phyloP scores from a whole-genome alignment of 2,329 filamentous ascomycete species.

The Aspergillus aculeatus region DNA sequence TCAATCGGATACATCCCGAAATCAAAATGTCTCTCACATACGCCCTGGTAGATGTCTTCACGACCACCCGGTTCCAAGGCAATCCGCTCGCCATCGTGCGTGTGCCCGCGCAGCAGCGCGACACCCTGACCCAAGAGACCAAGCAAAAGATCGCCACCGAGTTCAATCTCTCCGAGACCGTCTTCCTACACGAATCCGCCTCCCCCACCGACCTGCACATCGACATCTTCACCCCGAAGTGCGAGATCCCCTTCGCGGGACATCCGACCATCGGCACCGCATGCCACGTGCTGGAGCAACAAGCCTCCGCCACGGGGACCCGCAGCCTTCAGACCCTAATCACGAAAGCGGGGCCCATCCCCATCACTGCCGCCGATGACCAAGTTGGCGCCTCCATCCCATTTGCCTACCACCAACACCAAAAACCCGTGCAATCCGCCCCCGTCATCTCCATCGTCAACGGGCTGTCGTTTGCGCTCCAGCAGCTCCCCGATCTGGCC shows the following conservation, averaged over 20 bases:
- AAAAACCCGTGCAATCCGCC: not conserved
- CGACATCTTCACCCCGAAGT: conserved; percentile 49
- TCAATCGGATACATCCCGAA: too few relatives aligned
- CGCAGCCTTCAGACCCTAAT: not conserved
- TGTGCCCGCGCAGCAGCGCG: conserved; percentile 33
- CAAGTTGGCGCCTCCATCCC: not conserved
- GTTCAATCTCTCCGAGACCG: conserved; percentile 55
- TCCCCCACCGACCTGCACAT: conserved; percentile 33
- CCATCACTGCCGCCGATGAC: not conserved
- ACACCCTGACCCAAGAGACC: conserved; percentile 36
- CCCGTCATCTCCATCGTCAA: conserved; percentile 29
- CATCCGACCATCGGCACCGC: conserved; percentile 54
- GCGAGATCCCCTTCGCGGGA: conserved; percentile 53
- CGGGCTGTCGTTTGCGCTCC: conserved; percentile 56
- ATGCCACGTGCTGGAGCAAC: conserved; percentile 37
- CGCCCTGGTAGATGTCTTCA: conserved; percentile 44
- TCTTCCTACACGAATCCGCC: conserved; percentile 46
- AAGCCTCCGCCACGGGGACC: not conserved
- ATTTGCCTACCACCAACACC: not conserved
- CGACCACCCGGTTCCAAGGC: conserved; percentile 46
- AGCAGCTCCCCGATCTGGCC: conserved; percentile 57
- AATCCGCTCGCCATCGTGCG: conserved; percentile 53
- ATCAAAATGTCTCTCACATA: not conserved
- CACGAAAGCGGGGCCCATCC: not conserved
- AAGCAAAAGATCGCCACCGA: conserved; percentile 52